Base-by-base conservation (phyloP, 2,329 filamentous ascomycete species). In the Verticillium zaregamsianum region DNA sequence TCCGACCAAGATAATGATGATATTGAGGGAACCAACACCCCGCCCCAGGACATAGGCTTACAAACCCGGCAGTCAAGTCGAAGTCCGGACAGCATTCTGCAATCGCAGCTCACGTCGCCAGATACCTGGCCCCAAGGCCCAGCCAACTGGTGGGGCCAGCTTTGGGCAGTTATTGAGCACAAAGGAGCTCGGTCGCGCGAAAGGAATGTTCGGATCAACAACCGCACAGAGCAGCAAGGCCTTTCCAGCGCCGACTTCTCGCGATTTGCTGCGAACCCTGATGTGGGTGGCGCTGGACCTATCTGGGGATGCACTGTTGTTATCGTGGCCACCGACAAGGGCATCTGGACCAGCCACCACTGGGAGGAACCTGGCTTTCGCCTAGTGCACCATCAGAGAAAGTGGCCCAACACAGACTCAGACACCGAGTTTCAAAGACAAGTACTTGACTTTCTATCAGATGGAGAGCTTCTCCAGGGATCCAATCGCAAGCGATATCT, bases 271-370 rank as follows among this genome's bases (percentile, higher is more conserved):
- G 25, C 31, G 1, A 45, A 31, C 4, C 37, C 52, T 12, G 35
- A 58, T 40, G 57, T 59, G 3, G 61, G 61, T 28, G 62, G 62
- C 15, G 60, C 59, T 0, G 62, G 62, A 1, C 62, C 62, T 0
- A 3, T 63, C 28, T 63, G 59, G 59, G 62, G 62, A 5, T 61
- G 61, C 49, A 55, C 54, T n/a, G 54, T 55, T 9, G 54, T 55
- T 32, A 23, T 55, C 11, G 32, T 55, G 8, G 55, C 59, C 40
- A 63, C 61, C n/a, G 55, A 58, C 15, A 55, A 57, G 1, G 61
- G 61, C 0, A 58, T 59, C 3, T 63, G 59, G 17, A 59, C 60
- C 12, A 59, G 56, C 9, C 62, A 63, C 33, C 57, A 59, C 59
- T 63, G 59, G 62, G 59, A 63, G 40, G 56, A 58, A 12, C 56